Evolutionary conservation across 768 basidiomycete species (phyloP).

Genomic region (Naganishia vaughanmartiniae): DNA sequence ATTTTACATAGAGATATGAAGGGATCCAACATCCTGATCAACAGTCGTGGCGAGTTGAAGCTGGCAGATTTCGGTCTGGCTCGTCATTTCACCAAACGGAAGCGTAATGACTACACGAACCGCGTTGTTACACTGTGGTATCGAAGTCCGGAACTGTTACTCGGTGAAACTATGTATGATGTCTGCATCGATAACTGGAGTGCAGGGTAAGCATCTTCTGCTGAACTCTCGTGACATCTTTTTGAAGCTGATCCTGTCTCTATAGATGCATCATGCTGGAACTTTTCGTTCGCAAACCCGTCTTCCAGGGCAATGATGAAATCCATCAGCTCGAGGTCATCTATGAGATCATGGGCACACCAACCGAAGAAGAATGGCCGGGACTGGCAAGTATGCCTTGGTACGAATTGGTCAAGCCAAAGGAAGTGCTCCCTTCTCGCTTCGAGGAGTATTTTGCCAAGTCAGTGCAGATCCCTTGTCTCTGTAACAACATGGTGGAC

Average conservation of each 20-base stretch:
- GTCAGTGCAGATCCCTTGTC: conserved; percentile 64
- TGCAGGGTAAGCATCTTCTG: conserved; percentile 68
- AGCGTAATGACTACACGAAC: conserved; percentile 94
- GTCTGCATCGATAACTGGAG: conserved; percentile 99
- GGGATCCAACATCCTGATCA: conserved; percentile 94
- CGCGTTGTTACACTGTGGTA: conserved; percentile 99
- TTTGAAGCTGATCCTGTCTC: conserved; percentile 17
- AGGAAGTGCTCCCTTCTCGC: conserved; percentile 66
- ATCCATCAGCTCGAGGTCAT: conserved; percentile 94
- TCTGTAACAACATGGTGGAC: conserved; percentile 48
- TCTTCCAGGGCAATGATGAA: conserved; percentile 98
- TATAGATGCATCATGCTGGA: conserved; percentile 96
- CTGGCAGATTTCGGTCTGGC: conserved; percentile 96
- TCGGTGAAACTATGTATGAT: conserved; percentile 93
- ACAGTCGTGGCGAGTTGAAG: conserved; percentile 86
- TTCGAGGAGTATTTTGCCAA: conserved; percentile 83
- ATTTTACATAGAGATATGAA: conserved; percentile 99
- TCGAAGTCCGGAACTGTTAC: conserved; percentile 86
- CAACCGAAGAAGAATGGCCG: conserved; percentile 74
- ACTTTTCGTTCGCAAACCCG: conserved; percentile 86
- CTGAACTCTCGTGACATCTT: not conserved
- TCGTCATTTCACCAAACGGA: conserved; percentile 87
- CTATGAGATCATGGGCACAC: conserved; percentile 86
- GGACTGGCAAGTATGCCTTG: conserved; percentile 80
- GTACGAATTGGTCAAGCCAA: conserved; percentile 97